Evolutionary conservation across 139 green algal genomes (phyloP).

Genomic region (Chlorella ohadii): DNA sequence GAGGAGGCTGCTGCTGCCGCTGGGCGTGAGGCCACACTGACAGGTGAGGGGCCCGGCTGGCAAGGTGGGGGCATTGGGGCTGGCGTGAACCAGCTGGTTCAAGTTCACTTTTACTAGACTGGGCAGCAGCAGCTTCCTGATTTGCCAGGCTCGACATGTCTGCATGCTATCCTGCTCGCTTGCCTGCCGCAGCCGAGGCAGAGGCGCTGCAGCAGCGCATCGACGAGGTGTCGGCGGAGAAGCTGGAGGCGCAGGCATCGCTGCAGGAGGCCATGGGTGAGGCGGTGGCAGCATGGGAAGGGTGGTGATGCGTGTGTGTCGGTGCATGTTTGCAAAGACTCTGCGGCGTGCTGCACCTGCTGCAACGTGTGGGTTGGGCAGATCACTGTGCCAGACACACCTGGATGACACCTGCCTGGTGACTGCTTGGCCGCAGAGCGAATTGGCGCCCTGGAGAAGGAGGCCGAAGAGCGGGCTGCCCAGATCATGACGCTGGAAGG

Average conservation of each 20-base stretch:
- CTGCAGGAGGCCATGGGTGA: slow-evolving; percentile 40
- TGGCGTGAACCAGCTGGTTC: no score
- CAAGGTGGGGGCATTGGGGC: not conserved
- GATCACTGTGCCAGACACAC: no score
- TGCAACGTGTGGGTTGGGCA: no score
- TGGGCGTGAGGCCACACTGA: not conserved
- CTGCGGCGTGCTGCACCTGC: not conserved
- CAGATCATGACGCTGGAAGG: slow-evolving; percentile 31
- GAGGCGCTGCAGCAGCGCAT: slow-evolving; percentile 58
- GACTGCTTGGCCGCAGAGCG: not conserved
- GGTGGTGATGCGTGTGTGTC: no score
- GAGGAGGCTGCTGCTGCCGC: slow-evolving; percentile 32
- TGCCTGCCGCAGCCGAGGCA: not conserved
- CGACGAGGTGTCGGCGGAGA: slow-evolving; percentile 42
- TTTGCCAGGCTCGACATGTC: no score
- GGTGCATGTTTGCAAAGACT: not conserved
- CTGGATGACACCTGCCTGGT: no score
- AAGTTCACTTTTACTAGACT: no score
- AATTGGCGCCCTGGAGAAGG: slow-evolving; percentile 30
- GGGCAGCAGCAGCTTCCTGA: no score
- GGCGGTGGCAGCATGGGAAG: not conserved
- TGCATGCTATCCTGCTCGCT: not conserved
- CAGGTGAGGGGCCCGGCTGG: not conserved
- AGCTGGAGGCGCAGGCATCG: slow-evolving; percentile 51
- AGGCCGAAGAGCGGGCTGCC: slow-evolving; percentile 42